Evolutionary conservation across 306 rosid species (phyloP), one percentile per base, ranked within the genome.

Genomic region (Malus orientalis): DNA sequence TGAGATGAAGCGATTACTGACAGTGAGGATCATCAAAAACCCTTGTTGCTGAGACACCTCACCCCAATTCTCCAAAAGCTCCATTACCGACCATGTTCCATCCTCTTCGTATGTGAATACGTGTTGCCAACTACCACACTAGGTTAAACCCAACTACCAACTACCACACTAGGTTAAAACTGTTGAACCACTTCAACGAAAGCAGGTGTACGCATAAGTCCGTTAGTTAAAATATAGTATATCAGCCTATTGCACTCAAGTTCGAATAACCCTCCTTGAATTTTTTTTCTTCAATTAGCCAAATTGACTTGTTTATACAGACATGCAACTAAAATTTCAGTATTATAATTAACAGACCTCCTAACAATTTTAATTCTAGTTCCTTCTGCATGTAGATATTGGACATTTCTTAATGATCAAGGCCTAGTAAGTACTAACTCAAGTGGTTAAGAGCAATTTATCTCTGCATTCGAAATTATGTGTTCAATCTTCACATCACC

Each of bases 11-110:
- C 79, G 73, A 86, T 80, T 78, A 67, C 42, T 42, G 64, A 61
- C 19, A 78, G 57, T 79, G 14, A 75, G 13, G 75, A 77, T 66
- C 64, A 25, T 14, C 62, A n/a, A 71, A 77, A 40, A 66, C 60
- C 81, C 82, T 44, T 73, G 23, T 62, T 40, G 9, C 68, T 36
- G 4, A 75, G 84, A 67, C 85, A 87, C 83, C 85, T 80, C 78
- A 78, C 36, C 75, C 61, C 60, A 74, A 63, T 66, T 78, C 30
- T 49, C 27, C 25, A 30, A 9, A 49, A 67, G 22, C 33, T 74
- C 70, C 68, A 59, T 80, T 57, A 68, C 74, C 70, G 18, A 76
- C 79, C 58, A 16, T 67, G 25, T 11, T 23, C 32, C 30, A 25
- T 25, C 65, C 33, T 16, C 54, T 76, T 49, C 55, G 54, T 49